Evolutionary conservation across 2,329 filamentous ascomycete genomes (phyloP), one percentile per base, ranked within the genome.

Genomic region (Arthrinium puccinioides): DNA sequence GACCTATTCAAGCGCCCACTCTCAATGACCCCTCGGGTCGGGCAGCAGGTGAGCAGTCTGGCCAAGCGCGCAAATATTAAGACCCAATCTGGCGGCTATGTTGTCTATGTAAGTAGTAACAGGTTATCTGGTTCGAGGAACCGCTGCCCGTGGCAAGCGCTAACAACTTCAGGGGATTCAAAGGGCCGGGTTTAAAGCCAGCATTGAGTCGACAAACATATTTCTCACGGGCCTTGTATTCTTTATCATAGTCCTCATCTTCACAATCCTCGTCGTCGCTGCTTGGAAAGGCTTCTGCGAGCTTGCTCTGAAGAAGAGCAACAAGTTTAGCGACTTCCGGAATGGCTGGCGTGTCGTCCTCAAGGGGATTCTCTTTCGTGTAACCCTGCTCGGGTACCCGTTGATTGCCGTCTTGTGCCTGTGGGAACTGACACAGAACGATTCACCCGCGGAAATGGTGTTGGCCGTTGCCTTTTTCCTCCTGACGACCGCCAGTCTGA

Each of bases 331-430:
- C 49, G 89, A 96, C 51, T 96, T 97, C 76, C 83, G 90, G 45
- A 90, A 92, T 52, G 88, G 87, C 49, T 96, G 90, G 90, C 80
- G 82, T 46, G 89, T 88, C 11, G 84, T 96, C 6, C 74, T 95
- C 53, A 94, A 94, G 69, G 90, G 90, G 40, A 94, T 96, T 49
- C 72, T 96, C 46, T 96, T 92, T 75, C 84, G 90, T 46, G 73
- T 94, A 53, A 79, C 89, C 28, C 73, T 96, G 26, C 92, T 96
- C 52, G 88, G 88, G 45, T 95, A 88, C 65, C 87, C 90, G 15
- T 86, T 94, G 56, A 88, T 96, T 74, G 79, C 81, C 33, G 84
- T 95, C 38, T 76, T 96, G 38, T 94, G 86, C 60, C 73, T 96
- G 47, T 96, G 90, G 90, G 88, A 97, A 60, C 82, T 96, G 42